Evolutionary conservation across 2,329 filamentous ascomycete species (phyloP), one percentile per base, ranked within the genome.

Genomic region (Microsporum ferrugineum): DNA sequence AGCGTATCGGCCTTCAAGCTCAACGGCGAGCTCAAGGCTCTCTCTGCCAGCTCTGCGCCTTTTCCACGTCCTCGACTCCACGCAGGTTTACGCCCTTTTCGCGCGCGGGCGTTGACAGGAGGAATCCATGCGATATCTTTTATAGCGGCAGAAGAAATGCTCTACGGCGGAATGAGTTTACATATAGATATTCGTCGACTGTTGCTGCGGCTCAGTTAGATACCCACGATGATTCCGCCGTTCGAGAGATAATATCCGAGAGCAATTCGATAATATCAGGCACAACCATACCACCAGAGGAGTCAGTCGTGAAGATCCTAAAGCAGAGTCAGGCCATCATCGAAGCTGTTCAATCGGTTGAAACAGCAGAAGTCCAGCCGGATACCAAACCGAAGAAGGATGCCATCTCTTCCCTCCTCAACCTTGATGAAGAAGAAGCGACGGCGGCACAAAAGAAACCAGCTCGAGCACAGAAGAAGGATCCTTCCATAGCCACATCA

Each of bases 391-490:
- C 66, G 43, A 68, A 68, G 5, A 68, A 69, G 43, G 73, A 71
- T 64, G 72, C 72, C 27, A 73, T 75, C 6, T 75, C 75, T 1
- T 75, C 74, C 1, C 66, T 78, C 14, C 67, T 77, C 6, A 70
- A 75, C 51, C 68, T 77, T 14, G 72, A 76, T 33, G 58, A 62
- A 2, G 60, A 60, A 29, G 61, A 43, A 57, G 60, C 47, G 34
- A 45, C 38, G 53, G 58, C 56, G 56, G 57, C 55, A 45, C 61
- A 17, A 45, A 51, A 62, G 67, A 23, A 68, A 67, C 34, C 63
- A 66, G 61, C 59, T 67, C 66, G 53, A 64, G 61, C 61, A 58
- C 64, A 58, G 68, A 67, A 57, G 63, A 65, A 56, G 62, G 70
- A 14, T 3, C 8, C 39, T 4, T 27, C 12, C 8, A 68, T 69